Conservation (phyloP, 345 rosid species). For the Camelina neglecta region DNA sequence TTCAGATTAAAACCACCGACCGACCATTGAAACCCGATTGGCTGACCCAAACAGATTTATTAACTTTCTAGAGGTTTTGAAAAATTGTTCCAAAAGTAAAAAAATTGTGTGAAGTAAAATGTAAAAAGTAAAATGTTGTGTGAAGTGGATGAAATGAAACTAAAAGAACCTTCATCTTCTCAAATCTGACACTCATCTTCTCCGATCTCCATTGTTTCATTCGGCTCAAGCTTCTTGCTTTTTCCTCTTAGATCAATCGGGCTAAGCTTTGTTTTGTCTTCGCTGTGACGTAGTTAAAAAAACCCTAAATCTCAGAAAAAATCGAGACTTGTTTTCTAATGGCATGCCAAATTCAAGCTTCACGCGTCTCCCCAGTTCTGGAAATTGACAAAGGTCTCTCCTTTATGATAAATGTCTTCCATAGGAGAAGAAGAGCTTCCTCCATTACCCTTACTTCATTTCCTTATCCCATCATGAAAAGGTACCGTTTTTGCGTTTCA, state of each 20-base stretch:
- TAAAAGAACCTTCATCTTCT: too few species aligned
- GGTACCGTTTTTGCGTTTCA: slow-evolving; percentile 47
- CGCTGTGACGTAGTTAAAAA: background rate
- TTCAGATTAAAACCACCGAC: too few species aligned
- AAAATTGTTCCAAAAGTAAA: too few species aligned
- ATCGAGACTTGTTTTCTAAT: slow-evolving; percentile 34
- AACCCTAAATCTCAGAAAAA: slow-evolving; percentile 10
- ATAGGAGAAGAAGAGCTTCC: slow-evolving; percentile 43
- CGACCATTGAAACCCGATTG: too few species aligned
- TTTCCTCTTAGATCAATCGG: background rate
- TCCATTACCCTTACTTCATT: slow-evolving; percentile 21
- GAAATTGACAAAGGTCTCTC: slow-evolving; percentile 44
- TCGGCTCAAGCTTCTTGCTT: background rate
- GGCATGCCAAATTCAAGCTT: slow-evolving; percentile 59
- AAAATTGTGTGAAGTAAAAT: too few species aligned
- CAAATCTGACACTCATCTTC: background rate
- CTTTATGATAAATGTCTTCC: slow-evolving; percentile 45
- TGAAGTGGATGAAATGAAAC: too few species aligned
- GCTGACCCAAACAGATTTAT: too few species aligned
- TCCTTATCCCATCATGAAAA: slow-evolving; percentile 39
- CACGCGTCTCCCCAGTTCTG: slow-evolving; percentile 34
- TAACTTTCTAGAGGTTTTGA: too few species aligned
- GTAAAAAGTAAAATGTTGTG: too few species aligned
- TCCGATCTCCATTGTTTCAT: slow-evolving; percentile 1
- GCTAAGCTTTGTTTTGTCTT: background rate